Percentiles rank a stretch among this genome's conserved stretches.
Evolutionary conservation across 2,329 filamentous ascomycete genomes (phyloP).

Genomic region (Graphiopsis chlorocephala): DNA sequence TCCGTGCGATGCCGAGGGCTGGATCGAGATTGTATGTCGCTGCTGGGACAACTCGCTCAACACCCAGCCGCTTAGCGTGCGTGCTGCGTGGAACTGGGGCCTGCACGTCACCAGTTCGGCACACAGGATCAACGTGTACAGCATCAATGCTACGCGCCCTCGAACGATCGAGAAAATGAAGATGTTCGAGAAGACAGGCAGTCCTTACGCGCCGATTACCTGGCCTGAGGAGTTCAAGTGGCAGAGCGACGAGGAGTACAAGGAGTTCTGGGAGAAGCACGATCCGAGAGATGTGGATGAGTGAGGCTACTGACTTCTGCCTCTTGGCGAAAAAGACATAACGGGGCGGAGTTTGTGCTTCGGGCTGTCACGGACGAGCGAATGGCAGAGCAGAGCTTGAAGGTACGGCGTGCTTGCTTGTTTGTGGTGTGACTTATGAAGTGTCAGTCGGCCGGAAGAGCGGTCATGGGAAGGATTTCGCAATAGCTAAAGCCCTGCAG

Average conservation of each 20-base stretch:
- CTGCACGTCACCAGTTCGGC: constrained; percentile 40
- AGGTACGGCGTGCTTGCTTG: background rate
- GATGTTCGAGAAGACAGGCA: constrained; percentile 32
- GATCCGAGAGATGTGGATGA: constrained; percentile 28
- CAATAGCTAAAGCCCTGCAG: background rate
- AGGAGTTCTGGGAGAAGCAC: constrained; percentile 32
- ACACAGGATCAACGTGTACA: constrained; percentile 40
- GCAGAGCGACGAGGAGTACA: constrained; percentile 33
- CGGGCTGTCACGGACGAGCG: background rate
- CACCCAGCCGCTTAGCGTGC: constrained; percentile 56
- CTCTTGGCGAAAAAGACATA: background rate
- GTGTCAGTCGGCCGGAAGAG: background rate
- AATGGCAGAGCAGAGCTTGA: background rate
- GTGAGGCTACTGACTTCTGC: background rate
- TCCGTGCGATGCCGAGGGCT: constrained; percentile 59
- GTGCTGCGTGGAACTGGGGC: constrained; percentile 52
- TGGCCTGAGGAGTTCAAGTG: constrained; percentile 32
- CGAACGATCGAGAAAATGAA: constrained; percentile 32
- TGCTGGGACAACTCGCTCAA: constrained; percentile 64
- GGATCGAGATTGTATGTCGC: constrained; percentile 58
- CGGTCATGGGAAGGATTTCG: background rate
- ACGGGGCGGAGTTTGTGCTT: background rate
- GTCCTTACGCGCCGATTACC: constrained; percentile 35
- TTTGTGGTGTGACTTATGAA: background rate
- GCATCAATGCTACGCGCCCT: constrained; percentile 33